Percentiles rank a stretch among this genome's conserved stretches.
Conservation (phyloP, 176 grass and related monocot genomes). For the Oryza punctata region DNA sequence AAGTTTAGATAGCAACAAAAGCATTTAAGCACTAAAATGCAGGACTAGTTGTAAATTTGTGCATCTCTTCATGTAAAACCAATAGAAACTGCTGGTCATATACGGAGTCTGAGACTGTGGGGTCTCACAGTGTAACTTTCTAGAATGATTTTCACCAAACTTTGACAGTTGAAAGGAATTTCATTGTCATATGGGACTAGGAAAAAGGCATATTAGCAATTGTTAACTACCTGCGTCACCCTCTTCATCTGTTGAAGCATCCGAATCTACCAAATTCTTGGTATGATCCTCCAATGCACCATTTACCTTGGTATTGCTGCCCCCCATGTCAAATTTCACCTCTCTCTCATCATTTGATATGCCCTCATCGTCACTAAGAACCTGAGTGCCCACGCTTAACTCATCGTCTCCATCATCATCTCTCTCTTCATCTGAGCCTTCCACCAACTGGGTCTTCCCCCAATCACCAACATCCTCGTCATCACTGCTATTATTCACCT, state of each 20-base stretch:
- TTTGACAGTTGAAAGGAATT: not conserved
- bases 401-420: constrained; percentile 12
- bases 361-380: constrained; percentile 29
- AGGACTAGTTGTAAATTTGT: not conserved
- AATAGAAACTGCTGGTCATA: not conserved
- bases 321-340: not conserved
- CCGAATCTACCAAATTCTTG: constrained; percentile 36
- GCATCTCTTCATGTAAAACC: not conserved
- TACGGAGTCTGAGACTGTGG: not conserved
- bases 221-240: constrained; percentile 41
- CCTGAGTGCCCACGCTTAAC: constrained; percentile 29
- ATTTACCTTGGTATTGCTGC: not conserved
- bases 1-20: not conserved
- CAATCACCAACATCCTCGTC: not conserved
- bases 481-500: not conserved
- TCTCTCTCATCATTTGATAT: constrained; percentile 11
- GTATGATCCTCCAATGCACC: not conserved
- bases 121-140: not conserved
- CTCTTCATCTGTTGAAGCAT: constrained; percentile 64
- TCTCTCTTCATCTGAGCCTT: constrained; percentile 40
- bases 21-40: not conserved
- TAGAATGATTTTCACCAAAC: not conserved
- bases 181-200: not conserved
- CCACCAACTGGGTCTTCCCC: constrained; percentile 48
- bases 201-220: not conserved